Percentiles rank a stretch among this genome's conserved stretches.
phyloP scores from a whole-genome alignment of 2,329 filamentous ascomycete genomes.

The Ophidiomyces ophidiicola region DNA sequence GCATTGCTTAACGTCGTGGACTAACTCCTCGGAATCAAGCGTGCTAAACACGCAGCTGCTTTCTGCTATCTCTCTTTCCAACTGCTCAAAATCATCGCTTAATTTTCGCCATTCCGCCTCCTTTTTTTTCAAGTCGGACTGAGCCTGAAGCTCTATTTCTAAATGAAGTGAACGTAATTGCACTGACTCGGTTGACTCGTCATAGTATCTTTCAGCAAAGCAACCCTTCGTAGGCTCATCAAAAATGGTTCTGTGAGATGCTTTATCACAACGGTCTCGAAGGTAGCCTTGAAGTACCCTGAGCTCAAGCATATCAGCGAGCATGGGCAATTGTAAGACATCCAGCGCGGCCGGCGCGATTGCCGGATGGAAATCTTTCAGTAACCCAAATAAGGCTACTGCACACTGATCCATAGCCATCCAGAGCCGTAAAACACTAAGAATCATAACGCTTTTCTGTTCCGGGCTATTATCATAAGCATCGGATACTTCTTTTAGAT shows the following conservation, averaged over 20 bases:
- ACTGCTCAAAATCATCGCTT: constrained; percentile 27
- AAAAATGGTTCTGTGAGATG: constrained; percentile 36
- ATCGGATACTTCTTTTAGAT: constrained; percentile 25
- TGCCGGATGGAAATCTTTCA: constrained; percentile 41
- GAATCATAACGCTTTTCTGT: constrained; percentile 41
- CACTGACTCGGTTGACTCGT: constrained; percentile 17
- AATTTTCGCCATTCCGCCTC: constrained; percentile 28
- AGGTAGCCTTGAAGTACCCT: constrained; percentile 42
- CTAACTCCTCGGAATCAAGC: constrained; percentile 17
- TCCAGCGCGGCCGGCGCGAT: constrained; percentile 43
- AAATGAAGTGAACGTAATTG: constrained; percentile 23
- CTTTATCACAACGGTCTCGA: constrained; percentile 22
- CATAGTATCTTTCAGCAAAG: constrained; percentile 39
- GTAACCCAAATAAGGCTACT: constrained; percentile 32
- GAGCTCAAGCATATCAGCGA: constrained; percentile 41
- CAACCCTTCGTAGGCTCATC: constrained; percentile 32
- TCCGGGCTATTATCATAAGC: constrained; percentile 37
- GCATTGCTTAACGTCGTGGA: constrained; percentile 30
- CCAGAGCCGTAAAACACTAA: constrained; percentile 49
- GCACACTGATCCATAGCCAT: constrained; percentile 42
- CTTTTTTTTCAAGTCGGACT: constrained; percentile 24
- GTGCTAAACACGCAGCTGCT: constrained; percentile 23
- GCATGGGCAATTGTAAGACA: constrained; percentile 40
- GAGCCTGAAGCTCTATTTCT: constrained; percentile 27
- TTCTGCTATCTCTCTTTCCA: constrained; percentile 26